A percentile compares a stretch with the other conserved stretches of the same genome.
Evolutionary conservation across 106 monocot species (phyloP).

Genomic region (Gastrodia elata): DNA sequence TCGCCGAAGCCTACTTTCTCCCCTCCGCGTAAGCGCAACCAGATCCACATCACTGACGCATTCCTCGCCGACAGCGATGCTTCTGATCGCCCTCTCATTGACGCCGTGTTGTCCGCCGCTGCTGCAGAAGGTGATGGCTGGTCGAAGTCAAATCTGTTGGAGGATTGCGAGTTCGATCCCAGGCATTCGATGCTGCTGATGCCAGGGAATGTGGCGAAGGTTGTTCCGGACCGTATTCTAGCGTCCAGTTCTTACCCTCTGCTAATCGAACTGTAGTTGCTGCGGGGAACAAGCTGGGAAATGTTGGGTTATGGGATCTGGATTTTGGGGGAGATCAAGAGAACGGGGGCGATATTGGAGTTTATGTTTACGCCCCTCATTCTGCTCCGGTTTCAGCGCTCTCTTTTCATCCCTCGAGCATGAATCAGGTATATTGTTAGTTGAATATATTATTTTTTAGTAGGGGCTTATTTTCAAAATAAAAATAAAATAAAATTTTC

Average conservation of each 20-base stretch:
- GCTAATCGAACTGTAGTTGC: constrained; percentile 26
- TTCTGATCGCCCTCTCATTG: constrained; percentile 8
- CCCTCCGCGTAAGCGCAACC: constrained; percentile 7
- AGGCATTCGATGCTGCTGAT: constrained; percentile 13
- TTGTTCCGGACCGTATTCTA: constrained; percentile 36
- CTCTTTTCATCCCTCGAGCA: constrained; percentile 28
- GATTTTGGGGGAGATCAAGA: constrained; percentile 17
- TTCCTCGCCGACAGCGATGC: constrained; percentile 4
- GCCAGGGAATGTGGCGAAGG: constrained; percentile 25
- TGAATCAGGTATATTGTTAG: constrained; percentile 44
- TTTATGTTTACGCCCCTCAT: constrained; percentile 40
- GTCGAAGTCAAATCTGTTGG: neutral
- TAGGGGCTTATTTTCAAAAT: too few relatives aligned
- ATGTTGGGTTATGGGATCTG: constrained; percentile 58
- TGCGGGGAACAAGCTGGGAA: constrained; percentile 45
- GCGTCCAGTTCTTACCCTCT: constrained; percentile 41
- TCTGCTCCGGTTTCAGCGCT: constrained; percentile 40
- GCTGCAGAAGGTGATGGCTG: neutral
- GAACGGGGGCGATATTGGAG: constrained; percentile 9
- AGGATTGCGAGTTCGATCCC: constrained; percentile 11
- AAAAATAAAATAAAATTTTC: too few relatives aligned
- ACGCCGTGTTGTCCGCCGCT: constrained; percentile 3
- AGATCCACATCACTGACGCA: constrained; percentile 12
- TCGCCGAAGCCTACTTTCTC: neutral
- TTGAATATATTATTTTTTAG: too few relatives aligned